Base-by-base conservation (phyloP, 1,284 basidiomycete species). In the Ganoderma resinaceum region DNA sequence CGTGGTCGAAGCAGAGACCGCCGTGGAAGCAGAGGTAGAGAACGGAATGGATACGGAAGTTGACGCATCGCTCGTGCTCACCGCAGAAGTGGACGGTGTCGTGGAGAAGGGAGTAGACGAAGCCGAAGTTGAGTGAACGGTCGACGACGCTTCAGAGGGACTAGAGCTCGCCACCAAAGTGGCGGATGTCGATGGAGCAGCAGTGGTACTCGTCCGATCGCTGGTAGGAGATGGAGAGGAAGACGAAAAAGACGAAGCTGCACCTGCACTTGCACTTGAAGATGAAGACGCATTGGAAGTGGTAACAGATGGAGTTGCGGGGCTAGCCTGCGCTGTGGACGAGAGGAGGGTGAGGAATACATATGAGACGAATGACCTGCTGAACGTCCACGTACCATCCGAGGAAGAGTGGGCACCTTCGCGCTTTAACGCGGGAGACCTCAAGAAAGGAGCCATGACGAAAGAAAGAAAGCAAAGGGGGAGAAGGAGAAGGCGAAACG, bases 391-490 rank as follows among this genome's bases (percentile, higher is more conserved):
- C 58, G 58, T 60, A 60, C 58, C 58, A 60, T 35, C 58, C 37
- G 58, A 60, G 5, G 58, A 40, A 38, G 58, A 60, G 37, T 9
- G 58, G 37, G 23, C 11, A 38, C 11, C 58, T 4, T 60, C 58
- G 58, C 58, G 58, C n/a, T 38, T 60, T 38, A 60, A 60, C 23
- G 58, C 58, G n/a, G 14, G n/a, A 60, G 58, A n/a, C 58, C 58
- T 60, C 37, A 26, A 35, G 38, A 60, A 60, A 29, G 58, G 58
- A 60, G 58, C 33, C 58, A 60, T 60, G 23, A 40, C 23, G 58
- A 60, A 60, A 29, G 58, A 40, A 60, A 37, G 55, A 35, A 26
- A 60, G 23, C n/a, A 35, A 26, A 53, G 49, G 26, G 14, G 37
- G 38, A 40, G 58, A 12, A 40, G n/a, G 7, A 59, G 35, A 59